These are phyloP conservation scores for Globisporangium megalacanthum DNA, from an alignment of 352 stramenopile species.

Conservation along the genomic window DNA sequence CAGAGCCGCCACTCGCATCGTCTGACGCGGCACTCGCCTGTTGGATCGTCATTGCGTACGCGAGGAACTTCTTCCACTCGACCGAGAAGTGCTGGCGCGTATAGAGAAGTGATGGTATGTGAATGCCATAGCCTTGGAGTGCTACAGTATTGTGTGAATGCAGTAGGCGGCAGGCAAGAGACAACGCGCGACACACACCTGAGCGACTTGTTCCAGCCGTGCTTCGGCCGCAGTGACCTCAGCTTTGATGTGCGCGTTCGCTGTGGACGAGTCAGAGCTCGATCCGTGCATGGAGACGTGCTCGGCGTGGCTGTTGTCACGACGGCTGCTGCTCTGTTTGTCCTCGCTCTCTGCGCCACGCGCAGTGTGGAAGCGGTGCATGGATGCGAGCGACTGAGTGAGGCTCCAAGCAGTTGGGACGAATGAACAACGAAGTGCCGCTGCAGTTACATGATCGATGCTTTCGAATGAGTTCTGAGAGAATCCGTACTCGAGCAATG, in stretches of 20 bases:
- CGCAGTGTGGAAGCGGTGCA: background rate
- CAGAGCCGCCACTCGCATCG: background rate
- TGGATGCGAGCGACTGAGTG: background rate
- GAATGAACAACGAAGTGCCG: too few species aligned
- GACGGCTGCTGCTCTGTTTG: background rate
- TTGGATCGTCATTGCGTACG: conserved; percentile 46
- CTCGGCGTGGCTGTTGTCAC: background rate
- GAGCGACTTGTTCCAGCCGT: conserved; percentile 26
- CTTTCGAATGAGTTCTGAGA: too few species aligned
- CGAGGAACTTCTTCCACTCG: conserved; percentile 56
- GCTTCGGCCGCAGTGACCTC: conserved; percentile 33
- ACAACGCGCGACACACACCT: conserved; percentile 17
- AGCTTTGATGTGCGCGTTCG: conserved; percentile 13
- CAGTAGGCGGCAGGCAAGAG: too few species aligned
- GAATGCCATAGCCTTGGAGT: too few species aligned
- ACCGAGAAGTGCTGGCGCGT: conserved; percentile 50
- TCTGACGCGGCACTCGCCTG: conserved; percentile 8
- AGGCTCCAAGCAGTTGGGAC: too few species aligned
- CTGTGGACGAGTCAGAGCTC: background rate
- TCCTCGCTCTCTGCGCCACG: background rate
- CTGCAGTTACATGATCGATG: too few species aligned
- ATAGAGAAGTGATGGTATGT: too few species aligned
- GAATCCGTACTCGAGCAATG: too few species aligned
- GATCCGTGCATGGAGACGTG: background rate
- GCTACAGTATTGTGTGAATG: too few species aligned